Evolutionary conservation across 2,329 filamentous ascomycete species (phyloP).

Genomic region (Aureobasidium vineae): DNA sequence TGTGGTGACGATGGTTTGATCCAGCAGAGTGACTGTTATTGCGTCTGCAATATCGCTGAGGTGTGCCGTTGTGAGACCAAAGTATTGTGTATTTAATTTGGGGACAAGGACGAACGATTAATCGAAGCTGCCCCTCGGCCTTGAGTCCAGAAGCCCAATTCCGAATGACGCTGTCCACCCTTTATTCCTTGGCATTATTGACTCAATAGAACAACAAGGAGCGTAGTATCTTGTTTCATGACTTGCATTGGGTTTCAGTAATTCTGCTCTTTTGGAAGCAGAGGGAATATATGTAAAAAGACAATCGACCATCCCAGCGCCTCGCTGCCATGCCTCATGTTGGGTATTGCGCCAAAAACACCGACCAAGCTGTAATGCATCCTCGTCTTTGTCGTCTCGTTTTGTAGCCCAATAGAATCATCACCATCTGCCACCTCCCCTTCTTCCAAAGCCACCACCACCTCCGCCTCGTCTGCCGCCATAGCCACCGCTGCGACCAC

Average conservation of each 20-base stretch:
- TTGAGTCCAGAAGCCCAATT: too few species aligned
- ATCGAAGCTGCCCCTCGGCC: constrained; percentile 19
- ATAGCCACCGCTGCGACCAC: constrained; percentile 45
- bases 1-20: not conserved
- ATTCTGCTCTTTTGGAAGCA: not conserved
- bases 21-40: not conserved
- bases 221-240: not conserved
- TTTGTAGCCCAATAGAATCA: constrained; percentile 24
- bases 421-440: constrained; percentile 29
- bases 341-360: constrained; percentile 24
- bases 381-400: not conserved
- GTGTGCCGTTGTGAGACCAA: not conserved
- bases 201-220: not conserved
- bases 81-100: constrained; percentile 8
- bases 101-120: constrained; percentile 4
- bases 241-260: not conserved
- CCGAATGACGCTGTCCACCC: constrained; percentile 11
- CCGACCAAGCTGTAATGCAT: constrained; percentile 13
- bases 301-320: constrained; percentile 18
- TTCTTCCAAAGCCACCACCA: constrained; percentile 32
- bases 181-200: constrained; percentile 1
- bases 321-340: constrained; percentile 24
- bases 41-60: not conserved
- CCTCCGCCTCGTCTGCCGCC: constrained; percentile 47
- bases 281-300: constrained; percentile 11